Percentiles rank a stretch among this genome's conserved stretches.
phyloP scores from a whole-genome alignment of 2,329 filamentous ascomycete genomes.

The Tolypocladium paradoxum region DNA sequence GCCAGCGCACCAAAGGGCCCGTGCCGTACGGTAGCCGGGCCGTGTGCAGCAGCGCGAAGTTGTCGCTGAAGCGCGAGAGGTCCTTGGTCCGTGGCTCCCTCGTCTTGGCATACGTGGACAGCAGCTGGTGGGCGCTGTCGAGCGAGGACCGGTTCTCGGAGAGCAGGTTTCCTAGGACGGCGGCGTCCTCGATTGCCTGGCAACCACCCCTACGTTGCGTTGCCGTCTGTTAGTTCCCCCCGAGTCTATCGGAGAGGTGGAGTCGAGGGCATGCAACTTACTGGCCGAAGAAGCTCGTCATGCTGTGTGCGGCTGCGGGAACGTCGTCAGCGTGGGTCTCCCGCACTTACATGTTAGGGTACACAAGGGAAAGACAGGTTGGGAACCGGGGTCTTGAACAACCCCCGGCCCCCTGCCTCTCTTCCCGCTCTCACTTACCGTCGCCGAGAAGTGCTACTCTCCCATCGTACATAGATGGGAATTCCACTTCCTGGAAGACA shows the following conservation, averaged over 20 bases:
- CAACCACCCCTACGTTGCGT: conserved; percentile 6
- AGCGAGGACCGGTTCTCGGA: conserved; percentile 3
- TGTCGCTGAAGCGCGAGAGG: conserved; percentile 8
- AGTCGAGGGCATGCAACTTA: neutral
- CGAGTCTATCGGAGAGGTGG: neutral
- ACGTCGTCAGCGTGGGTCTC: neutral
- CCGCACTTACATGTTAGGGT: neutral
- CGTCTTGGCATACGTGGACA: conserved; percentile 5
- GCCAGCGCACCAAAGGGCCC: conserved; percentile 5
- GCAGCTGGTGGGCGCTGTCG: conserved; percentile 2
- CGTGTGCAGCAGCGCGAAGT: conserved; percentile 8
- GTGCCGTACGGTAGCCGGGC: conserved; percentile 7
- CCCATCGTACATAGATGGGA: conserved; percentile 8
- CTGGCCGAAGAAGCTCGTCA: conserved; percentile 11
- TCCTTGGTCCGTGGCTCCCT: conserved; percentile 6
- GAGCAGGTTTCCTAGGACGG: conserved; percentile 7
- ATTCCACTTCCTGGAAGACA: conserved; percentile 10
- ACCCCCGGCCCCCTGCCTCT: too few species aligned
- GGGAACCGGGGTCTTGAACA: neutral
- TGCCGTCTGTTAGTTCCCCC: neutral
- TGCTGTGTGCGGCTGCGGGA: conserved; percentile 9
- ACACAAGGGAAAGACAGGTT: neutral
- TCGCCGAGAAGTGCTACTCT: conserved; percentile 10
- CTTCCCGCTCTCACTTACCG: conserved; percentile 3
- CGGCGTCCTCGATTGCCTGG: conserved; percentile 9